phyloP scores from a whole-genome alignment of 202 grass and related monocot species.

The Digitaria exilis region DNA sequence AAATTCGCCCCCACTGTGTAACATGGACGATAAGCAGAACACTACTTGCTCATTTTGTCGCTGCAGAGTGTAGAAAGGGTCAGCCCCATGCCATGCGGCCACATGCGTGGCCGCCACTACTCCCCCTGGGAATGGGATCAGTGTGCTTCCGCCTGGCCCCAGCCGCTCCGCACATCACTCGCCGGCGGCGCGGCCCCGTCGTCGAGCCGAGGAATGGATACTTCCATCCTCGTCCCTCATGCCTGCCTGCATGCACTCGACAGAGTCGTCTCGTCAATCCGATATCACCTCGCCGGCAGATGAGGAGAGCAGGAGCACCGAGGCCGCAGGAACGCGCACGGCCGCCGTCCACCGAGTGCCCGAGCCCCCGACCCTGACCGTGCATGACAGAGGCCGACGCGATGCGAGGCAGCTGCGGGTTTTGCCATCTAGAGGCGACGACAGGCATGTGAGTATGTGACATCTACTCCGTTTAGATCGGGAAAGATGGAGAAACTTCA shows the following conservation, averaged over 20 bases:
- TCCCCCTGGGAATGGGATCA: neutral
- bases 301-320: no score
- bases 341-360: neutral
- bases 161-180: neutral
- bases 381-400: neutral
- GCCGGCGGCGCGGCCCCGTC: neutral
- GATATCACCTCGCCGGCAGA: no score
- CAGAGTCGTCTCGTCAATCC: neutral
- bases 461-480: no score
- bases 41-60: neutral
- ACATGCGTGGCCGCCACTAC: neutral
- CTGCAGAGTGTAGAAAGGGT: neutral
- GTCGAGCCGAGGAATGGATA: neutral
- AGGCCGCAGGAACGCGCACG: neutral
- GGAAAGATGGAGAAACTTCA: no score
- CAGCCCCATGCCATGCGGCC: neutral
- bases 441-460: no score
- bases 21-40: neutral
- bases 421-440: no score
- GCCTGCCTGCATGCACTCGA: neutral
- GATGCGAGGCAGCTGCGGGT: no score
- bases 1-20: neutral
- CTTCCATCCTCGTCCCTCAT: neutral
- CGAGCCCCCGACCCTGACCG: no score
- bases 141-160: neutral